Percentiles rank a stretch among this genome's conserved stretches.
These are phyloP conservation scores for Lecanicillium sp. DNA, from an alignment of 2,329 filamentous ascomycete genomes.

Conservation along the genomic window DNA sequence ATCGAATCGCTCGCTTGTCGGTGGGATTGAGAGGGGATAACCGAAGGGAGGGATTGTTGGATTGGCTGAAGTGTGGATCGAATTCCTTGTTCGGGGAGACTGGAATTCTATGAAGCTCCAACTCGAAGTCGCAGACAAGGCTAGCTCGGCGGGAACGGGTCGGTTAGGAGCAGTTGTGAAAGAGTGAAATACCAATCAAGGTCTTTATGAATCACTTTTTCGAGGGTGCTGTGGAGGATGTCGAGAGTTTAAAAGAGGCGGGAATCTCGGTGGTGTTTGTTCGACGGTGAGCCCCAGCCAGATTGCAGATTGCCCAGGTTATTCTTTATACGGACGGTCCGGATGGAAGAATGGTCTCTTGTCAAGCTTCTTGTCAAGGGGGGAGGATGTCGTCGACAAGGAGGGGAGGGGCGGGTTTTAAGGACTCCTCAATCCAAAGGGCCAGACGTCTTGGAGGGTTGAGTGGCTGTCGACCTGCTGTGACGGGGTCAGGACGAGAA, in stretches of 20 bases:
- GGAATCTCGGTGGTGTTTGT: no score
- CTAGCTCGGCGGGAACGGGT: constrained; percentile 12
- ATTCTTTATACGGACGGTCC: no score
- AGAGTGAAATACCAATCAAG: constrained; percentile 36
- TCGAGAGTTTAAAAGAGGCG: no score
- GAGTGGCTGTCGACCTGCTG: constrained; percentile 27
- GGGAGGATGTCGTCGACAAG: constrained; percentile 11
- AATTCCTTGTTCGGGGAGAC: constrained; percentile 13
- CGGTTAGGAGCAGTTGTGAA: constrained; percentile 4
- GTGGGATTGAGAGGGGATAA: constrained; percentile 5
- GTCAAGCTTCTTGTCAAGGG: no score
- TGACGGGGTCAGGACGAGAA: constrained; percentile 40
- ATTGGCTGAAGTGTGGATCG: constrained; percentile 16
- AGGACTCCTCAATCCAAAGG: constrained; percentile 19
- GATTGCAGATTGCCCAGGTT: no score
- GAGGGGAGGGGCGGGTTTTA: constrained; percentile 12
- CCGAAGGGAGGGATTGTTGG: constrained; percentile 15
- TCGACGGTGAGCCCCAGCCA: no score
- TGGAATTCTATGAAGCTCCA: constrained; percentile 8
- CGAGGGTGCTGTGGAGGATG: constrained; percentile 12
- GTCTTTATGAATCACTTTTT: constrained; percentile 29
- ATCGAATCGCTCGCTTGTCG: constrained; percentile 8
- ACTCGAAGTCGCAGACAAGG: constrained; percentile 1
- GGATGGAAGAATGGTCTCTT: no score
- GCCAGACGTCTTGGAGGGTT: constrained; percentile 20